Evolutionary conservation across 306 rosid genomes (phyloP), one percentile per base, ranked within the genome.

Genomic region (Inga oerstediana): DNA sequence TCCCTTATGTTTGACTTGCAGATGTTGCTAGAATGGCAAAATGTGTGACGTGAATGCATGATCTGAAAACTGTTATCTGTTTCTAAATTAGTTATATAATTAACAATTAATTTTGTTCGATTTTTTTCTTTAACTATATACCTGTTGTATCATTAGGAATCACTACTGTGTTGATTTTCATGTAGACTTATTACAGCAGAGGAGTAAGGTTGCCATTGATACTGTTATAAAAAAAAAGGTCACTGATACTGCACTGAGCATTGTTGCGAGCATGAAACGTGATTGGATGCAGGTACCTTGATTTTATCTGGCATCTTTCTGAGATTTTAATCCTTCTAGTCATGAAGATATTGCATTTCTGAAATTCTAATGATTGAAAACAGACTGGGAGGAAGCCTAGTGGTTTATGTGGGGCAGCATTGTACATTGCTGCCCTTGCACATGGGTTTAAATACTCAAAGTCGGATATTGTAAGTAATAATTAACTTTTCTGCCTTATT

Each of bases 331-430:
- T 79, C 41, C 27, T 81, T 80, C 30, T 11, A 66, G 9, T 82
- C 54, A 43, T 80, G 49, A n/a, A 64, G 44, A 72, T 65, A 54
- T 73, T 77, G 58, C 20, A 20, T 71, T 32, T 32, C 34, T 32
- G 3, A 32, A 3, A 32, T 72, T 61, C 78, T 76, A 75, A 71
- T 71, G 68, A 74, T 84, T 65, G 58, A 68, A 72, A 81, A 84
- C 91, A 94, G 98, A 92, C 98, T 32, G 97, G 98, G 37, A 92
- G 98, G 82, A 94, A 94, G 83, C 97, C 98, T 43, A 90, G 96
- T 71, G 98, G 97, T 51, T 79, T 94, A 79, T 94, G 97, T 84
- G 98, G 97, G 80, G 97, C 97, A 30, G 98, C 96, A 75, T 80
- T 92, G 82, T 94, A 92, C 83, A 86, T 94, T 65, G 87, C 97